Evolutionary conservation across 2,329 filamentous ascomycete species (phyloP), one percentile per base, ranked within the genome.

Genomic region (Rugonectria rugulosa): DNA sequence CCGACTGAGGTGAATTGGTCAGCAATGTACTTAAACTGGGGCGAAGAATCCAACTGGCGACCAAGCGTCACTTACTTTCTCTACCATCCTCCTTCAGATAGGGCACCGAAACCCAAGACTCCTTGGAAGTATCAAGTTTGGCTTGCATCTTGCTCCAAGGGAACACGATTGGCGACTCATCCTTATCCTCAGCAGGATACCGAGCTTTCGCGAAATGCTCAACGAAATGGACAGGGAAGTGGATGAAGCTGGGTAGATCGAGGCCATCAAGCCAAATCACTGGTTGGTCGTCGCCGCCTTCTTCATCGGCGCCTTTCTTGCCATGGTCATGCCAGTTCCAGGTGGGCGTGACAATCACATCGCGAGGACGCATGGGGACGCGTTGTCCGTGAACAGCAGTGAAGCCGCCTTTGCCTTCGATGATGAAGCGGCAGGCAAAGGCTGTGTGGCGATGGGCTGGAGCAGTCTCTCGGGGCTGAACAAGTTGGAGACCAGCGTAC

Each of bases 271-370:
- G 73, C 83, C 83, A 86, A 42, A 86, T 81, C 68, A 84, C 79
- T 0, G 81, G 81, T 6, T 56, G 9, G 2, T 58, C 56, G 15
- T 64, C 59, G 1, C 61, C 61, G 0, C 60, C 60, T 9, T 63
- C 53, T 0, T 75, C 74, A 0, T 73, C 72, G 2, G 62, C 51
- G 0, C 81, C 78, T 42, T 85, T 81, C 49, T 85, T 85, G 3
- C 83, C 83, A 50, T 86, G 82, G 51, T 86, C 83, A 58, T 85
- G 82, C 75, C 79, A 86, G 66, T 84, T 80, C 82, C 83, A 85
- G 0, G 77, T 80, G 0, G 82, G 83, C 0, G 83, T 86, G 3
- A 85, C 67, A n/a, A 86, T 81, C 0, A 85, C 78, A 49, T 86
- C 83, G 4, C 82, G 80, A 3, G 75, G 71, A 15, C 72, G 64